Percentiles rank a stretch among this genome's conserved stretches.
Evolutionary conservation across 345 rosid genomes (phyloP).

Genomic region (Physaria fendleri): DNA sequence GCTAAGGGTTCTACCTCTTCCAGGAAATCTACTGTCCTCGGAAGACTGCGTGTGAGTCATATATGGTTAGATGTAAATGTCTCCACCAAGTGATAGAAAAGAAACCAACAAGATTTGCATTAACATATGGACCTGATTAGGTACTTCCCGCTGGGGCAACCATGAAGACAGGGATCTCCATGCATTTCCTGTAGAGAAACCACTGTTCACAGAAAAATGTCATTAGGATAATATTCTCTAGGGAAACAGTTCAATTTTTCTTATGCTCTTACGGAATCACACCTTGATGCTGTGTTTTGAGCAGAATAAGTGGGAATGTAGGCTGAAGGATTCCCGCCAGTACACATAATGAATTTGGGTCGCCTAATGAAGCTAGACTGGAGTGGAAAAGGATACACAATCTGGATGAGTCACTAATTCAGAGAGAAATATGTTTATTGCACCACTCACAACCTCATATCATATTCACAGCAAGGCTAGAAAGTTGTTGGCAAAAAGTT

Average conservation of each 20-base stretch:
- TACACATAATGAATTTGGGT: constrained; percentile 83
- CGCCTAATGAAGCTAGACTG: constrained; percentile 80
- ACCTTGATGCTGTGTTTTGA: constrained; percentile 64
- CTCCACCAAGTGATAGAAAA: background rate
- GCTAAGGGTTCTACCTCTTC: constrained; percentile 69
- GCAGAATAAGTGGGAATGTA: constrained; percentile 60
- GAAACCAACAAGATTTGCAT: background rate
- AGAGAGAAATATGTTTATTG: background rate
- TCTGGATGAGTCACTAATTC: background rate
- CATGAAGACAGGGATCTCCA: constrained; percentile 85
- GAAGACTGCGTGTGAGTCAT: constrained; percentile 41
- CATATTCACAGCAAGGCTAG: background rate
- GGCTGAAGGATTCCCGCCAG: constrained; percentile 69
- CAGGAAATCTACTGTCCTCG: constrained; percentile 73
- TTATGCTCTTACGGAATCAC: constrained; percentile 5
- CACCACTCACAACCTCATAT: constrained; percentile 3
- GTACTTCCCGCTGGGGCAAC: constrained; percentile 74
- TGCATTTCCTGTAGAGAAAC: constrained; percentile 63
- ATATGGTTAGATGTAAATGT: constrained; percentile 4
- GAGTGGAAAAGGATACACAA: constrained; percentile 42
- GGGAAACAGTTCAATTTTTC: background rate
- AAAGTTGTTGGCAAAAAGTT: background rate
- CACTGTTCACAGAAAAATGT: constrained; percentile 40
- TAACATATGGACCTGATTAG: constrained; percentile 51
- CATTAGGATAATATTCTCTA: background rate